Evolutionary conservation across 2,329 filamentous ascomycete genomes (phyloP), one percentile per base, ranked within the genome.

Genomic region (Alternaria sp.): DNA sequence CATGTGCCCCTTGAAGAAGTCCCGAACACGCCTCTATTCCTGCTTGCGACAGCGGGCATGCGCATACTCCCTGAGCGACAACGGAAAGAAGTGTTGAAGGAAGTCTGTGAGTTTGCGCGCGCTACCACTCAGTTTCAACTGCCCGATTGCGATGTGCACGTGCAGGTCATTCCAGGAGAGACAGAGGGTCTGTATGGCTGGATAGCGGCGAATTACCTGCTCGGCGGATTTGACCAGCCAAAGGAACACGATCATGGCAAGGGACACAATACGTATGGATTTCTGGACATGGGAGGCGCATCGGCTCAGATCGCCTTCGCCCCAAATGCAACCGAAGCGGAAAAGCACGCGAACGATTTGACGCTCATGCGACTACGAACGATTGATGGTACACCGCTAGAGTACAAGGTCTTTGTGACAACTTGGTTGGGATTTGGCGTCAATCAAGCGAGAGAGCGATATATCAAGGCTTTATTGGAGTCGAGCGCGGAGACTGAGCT

Each of bases 401-500:
- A 99, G 74, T 92, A 97, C 80, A 89, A 87, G 67, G 91, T 99
- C 3, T 99, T 99, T 75, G 94, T 96, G 0, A 94, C 94, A 1
- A 97, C 95, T 0, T 99, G 95, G 95, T 85, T 99, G 6, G 94
- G 94, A 0, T 99, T 97, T 74, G 95, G 95, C n/a, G 94, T 96
- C 30, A 95, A 97, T 66, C 90, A 97, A 80, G 95, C 96, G 5
- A 88, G 95, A 47, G 85, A 90, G 68, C 87, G 94, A 57, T 99
- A 96, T 71, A 83, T 98, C n/a, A 85, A 93, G 61, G 84, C 86
- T 4, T 80, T 99, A n/a, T 78, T 90, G 57, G 87, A 91, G 34
- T 85, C 88, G 1, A 90, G 89, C 64, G 81, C 83, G 5, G 83
- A 84, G 5, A 81, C 84, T 6, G 92, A 96, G 69, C 81, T 97